A percentile compares a stretch with the other conserved stretches of the same genome.
Evolutionary conservation across 2,329 filamentous ascomycete genomes (phyloP).

Genomic region (Fusarium sp.): DNA sequence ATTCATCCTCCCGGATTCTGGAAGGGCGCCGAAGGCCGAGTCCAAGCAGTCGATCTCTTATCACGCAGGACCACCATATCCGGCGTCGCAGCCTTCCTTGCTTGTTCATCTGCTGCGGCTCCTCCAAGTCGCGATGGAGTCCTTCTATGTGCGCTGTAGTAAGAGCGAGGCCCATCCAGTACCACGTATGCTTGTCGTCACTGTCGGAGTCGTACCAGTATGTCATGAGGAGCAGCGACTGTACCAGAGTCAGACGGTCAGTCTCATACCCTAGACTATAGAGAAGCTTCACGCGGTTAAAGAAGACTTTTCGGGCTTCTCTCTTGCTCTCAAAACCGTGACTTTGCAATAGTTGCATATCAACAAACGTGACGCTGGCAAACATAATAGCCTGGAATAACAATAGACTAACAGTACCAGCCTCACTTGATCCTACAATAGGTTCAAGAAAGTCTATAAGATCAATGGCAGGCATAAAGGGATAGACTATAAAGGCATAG

Average conservation of each 20-base stretch:
- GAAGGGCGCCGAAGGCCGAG: background rate
- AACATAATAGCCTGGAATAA: conserved; percentile 5
- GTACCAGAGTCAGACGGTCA: background rate
- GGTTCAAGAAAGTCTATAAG: background rate
- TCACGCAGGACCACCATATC: conserved; percentile 7
- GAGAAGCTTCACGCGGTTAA: background rate
- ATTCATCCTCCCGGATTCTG: background rate
- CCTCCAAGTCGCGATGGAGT: background rate
- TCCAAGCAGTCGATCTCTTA: background rate
- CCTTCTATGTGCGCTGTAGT: background rate
- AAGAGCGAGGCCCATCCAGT: conserved; percentile 1
- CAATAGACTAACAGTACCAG: conserved; percentile 17
- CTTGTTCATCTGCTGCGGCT: no score
- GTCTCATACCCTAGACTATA: background rate
- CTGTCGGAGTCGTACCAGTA: conserved; percentile 2
- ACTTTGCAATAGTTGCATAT: background rate
- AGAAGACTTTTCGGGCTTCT: background rate
- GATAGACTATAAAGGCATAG: background rate
- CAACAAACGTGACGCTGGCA: background rate
- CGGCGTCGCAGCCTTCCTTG: background rate
- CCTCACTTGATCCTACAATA: no score
- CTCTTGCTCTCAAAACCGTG: background rate
- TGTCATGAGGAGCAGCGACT: conserved; percentile 1
- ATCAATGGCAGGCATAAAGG: background rate
- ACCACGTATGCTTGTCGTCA: conserved; percentile 5